These are phyloP conservation scores for Cucurbita maxima DNA, from an alignment of 306 rosid genomes.

Conservation along the genomic window DNA sequence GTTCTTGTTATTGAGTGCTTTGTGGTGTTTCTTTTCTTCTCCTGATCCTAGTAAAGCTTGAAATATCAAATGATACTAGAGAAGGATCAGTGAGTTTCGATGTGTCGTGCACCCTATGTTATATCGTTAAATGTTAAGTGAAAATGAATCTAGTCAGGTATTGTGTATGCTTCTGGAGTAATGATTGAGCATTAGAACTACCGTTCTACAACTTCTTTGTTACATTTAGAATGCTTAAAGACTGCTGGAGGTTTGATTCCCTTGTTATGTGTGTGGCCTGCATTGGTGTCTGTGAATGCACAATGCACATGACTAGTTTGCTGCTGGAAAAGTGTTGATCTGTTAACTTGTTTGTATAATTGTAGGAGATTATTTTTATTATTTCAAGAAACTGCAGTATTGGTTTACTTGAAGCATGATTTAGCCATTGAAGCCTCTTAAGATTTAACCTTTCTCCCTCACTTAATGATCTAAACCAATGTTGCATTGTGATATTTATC, in stretches of 20 bases:
- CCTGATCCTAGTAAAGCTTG: neutral
- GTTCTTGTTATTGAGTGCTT: neutral
- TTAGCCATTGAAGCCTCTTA: neutral
- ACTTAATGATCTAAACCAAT: neutral
- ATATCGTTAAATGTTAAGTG: neutral
- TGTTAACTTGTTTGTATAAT: neutral
- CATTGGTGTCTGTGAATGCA: neutral
- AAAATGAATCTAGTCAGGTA: neutral
- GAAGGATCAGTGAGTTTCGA: neutral
- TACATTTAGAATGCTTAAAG: neutral
- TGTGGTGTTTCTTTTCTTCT: neutral
- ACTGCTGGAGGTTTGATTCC: constrained; percentile 5
- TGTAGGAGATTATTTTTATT: neutral
- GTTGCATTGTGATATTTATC: neutral
- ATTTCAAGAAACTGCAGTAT: neutral
- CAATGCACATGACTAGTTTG: neutral
- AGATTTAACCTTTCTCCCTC: neutral
- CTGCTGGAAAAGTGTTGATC: neutral
- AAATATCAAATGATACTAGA: neutral
- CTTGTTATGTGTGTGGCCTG: neutral
- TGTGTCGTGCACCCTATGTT: neutral
- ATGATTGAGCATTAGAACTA: neutral
- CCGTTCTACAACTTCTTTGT: neutral
- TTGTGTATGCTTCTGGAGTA: neutral
- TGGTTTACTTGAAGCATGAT: neutral